phyloP scores from a whole-genome alignment of 768 basidiomycete species.

The Leccinum subgranulosum region DNA sequence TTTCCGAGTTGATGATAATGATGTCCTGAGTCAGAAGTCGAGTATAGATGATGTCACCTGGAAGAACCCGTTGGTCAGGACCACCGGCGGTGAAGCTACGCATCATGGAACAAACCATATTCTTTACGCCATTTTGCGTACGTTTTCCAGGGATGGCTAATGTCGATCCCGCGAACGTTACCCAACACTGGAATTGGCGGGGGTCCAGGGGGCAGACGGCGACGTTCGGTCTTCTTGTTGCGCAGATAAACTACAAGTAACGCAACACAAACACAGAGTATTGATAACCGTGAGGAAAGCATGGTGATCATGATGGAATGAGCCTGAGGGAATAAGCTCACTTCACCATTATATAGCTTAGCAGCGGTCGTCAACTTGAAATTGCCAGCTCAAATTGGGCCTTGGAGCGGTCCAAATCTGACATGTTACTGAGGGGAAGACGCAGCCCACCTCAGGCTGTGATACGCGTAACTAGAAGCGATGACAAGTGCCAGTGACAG shows the following conservation, averaged over 20 bases:
- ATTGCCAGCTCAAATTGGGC: too few species aligned
- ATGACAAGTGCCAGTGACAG: too few species aligned
- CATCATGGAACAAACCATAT: constrained; percentile 14
- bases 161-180: constrained; percentile 18
- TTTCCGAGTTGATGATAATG: constrained; percentile 25
- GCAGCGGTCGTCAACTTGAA: background rate
- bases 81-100: background rate
- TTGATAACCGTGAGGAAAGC: background rate
- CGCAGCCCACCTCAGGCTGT: too few species aligned
- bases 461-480: too few species aligned
- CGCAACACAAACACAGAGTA: constrained; percentile 8
- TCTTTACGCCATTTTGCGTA: constrained; percentile 18
- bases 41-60: constrained; percentile 20
- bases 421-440: too few species aligned
- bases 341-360: background rate
- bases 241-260: constrained; percentile 9
- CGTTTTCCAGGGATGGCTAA: constrained; percentile 18
- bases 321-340: background rate
- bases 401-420: too few species aligned
- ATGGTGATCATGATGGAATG: background rate
- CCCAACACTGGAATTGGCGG: constrained; percentile 19
- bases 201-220: constrained; percentile 21
- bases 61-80: background rate
- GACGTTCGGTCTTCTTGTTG: constrained; percentile 8
- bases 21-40: constrained; percentile 11